phyloP scores from a whole-genome alignment of 345 rosid genomes.

The Litchi chinensis region DNA sequence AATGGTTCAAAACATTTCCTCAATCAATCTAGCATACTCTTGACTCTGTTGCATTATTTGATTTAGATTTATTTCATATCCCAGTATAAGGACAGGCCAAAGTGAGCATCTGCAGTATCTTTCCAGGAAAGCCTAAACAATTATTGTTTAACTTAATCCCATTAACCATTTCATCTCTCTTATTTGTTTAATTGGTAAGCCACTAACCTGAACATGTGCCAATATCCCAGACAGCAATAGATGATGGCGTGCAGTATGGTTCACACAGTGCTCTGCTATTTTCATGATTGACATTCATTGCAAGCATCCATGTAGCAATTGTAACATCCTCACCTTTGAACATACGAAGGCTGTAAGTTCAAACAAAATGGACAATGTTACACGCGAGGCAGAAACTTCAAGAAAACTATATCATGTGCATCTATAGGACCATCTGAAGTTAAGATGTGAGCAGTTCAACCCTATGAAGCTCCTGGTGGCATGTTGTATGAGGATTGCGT shows the following conservation, averaged over 20 bases:
- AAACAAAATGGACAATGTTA: conserved; percentile 10
- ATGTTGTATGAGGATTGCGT: no score
- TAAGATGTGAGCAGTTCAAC: neutral
- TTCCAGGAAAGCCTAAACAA: neutral
- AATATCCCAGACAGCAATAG: conserved; percentile 89
- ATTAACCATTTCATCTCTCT: conserved; percentile 10
- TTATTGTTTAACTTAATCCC: no score
- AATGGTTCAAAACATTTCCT: neutral
- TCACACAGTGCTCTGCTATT: conserved; percentile 61
- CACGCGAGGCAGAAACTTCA: conserved; percentile 3
- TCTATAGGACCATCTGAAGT: neutral
- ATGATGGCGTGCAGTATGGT: conserved; percentile 65
- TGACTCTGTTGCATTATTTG: neutral
- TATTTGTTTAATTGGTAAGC: conserved; percentile 12
- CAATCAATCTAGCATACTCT: neutral
- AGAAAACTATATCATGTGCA: neutral
- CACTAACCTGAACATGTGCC: conserved; percentile 86
- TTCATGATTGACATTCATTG: conserved; percentile 95
- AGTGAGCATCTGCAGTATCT: neutral
- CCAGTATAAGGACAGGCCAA: neutral
- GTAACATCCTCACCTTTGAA: conserved; percentile 95
- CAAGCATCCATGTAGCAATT: conserved; percentile 97
- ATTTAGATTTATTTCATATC: neutral
- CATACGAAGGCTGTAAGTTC: conserved; percentile 80
- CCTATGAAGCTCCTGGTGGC: no score